phyloP scores from a whole-genome alignment of 2,329 filamentous ascomycete species.

The Beauveria sp. region DNA sequence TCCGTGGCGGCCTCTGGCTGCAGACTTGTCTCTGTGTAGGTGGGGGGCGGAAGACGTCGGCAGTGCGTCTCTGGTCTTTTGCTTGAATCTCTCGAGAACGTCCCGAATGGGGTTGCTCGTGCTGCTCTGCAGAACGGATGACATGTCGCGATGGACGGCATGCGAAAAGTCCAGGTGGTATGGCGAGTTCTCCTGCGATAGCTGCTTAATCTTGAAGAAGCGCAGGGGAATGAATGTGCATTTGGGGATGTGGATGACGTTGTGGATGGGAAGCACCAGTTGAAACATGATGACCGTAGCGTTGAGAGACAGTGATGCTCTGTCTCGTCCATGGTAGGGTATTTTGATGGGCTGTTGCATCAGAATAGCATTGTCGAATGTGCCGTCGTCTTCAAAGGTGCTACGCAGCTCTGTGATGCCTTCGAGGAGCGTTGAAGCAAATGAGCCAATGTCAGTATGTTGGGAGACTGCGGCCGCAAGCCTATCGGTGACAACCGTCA shows the following conservation, averaged over 20 bases:
- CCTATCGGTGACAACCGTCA: conserved; percentile 22
- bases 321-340: conserved; percentile 26
- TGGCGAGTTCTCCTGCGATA: conserved; percentile 46
- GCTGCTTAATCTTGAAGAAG: conserved; percentile 61
- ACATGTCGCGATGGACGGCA: conserved; percentile 54
- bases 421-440: conserved; percentile 37
- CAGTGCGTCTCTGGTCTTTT: neutral
- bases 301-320: conserved; percentile 8
- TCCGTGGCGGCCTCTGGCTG: neutral
- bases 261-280: conserved; percentile 55
- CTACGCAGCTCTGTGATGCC: conserved; percentile 33
- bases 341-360: conserved; percentile 35
- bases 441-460: conserved; percentile 21
- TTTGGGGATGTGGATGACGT: conserved; percentile 39
- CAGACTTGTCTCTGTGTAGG: neutral
- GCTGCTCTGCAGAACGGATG: conserved; percentile 33
- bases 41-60: neutral
- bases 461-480: neutral
- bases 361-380: conserved; percentile 40
- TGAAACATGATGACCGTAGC: conserved; percentile 45
- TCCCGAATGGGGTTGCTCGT: neutral
- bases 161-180: conserved; percentile 54
- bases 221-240: conserved; percentile 54
- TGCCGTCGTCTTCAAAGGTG: conserved; percentile 32
- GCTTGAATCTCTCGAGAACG: neutral